Percentiles rank a stretch among this genome's conserved stretches.
phyloP scores from a whole-genome alignment of 148 eudicot species.

The Vaccinium darrowii region DNA sequence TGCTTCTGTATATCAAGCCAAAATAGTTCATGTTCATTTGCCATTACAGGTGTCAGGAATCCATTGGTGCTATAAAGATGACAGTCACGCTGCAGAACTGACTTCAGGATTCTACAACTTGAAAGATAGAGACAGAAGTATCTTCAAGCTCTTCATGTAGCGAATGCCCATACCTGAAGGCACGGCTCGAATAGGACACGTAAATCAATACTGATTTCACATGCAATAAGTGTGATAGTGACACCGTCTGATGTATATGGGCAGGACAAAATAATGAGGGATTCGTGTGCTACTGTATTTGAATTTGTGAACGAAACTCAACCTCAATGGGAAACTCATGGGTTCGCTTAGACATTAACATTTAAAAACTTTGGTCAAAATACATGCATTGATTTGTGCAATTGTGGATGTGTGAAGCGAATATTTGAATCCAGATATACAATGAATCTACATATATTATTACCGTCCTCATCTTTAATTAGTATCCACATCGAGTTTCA shows the following conservation, averaged over 20 bases:
- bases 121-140: slow-evolving; percentile 64
- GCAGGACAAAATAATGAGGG: too few relatives aligned
- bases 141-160: too few relatives aligned
- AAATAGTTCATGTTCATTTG: not conserved
- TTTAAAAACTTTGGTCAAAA: not conserved
- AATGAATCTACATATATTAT: not conserved
- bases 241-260: too few relatives aligned
- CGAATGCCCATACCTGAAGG: too few relatives aligned
- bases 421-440: not conserved
- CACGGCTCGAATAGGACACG: too few relatives aligned
- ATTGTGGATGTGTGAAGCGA: not conserved
- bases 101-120: slow-evolving; percentile 85
- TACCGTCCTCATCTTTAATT: slow-evolving; percentile 96
- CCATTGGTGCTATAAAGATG: slow-evolving; percentile 83
- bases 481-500: slow-evolving; percentile 73
- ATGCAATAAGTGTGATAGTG: too few relatives aligned
- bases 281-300: too few relatives aligned
- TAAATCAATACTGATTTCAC: too few relatives aligned
- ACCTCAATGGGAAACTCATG: not conserved
- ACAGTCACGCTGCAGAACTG: slow-evolving; percentile 73
- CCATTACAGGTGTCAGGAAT: slow-evolving; percentile 63
- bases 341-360: not conserved
- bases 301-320: too few relatives aligned
- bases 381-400: not conserved
- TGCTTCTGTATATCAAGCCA: not conserved